These are phyloP conservation scores for Magnaporthiopsis rhizophila DNA, from an alignment of 2,329 filamentous ascomycete genomes.

Conservation along the genomic window DNA sequence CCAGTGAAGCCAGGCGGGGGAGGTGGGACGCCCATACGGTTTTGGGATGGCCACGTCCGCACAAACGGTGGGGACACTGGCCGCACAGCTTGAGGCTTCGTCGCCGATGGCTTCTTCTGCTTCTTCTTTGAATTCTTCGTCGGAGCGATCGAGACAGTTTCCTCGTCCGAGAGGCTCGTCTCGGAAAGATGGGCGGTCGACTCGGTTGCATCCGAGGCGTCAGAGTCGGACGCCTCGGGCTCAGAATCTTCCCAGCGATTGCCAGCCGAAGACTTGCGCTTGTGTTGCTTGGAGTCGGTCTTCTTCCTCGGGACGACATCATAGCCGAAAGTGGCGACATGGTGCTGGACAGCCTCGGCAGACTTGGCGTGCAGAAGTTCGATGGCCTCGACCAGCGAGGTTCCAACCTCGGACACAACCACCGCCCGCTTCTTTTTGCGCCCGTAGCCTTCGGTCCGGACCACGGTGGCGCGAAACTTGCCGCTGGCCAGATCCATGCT, in stretches of 20 bases:
- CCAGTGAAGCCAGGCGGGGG: background rate
- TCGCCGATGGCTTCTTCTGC: background rate
- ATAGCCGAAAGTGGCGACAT: slow-evolving; percentile 26
- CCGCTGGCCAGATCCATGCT: slow-evolving; percentile 18
- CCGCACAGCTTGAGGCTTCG: background rate
- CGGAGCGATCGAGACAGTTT: background rate
- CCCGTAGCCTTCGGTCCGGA: slow-evolving; percentile 12
- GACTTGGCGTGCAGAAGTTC: slow-evolving; percentile 29
- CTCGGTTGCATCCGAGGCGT: slow-evolving; percentile 1
- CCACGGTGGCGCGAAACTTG: slow-evolving; percentile 18
- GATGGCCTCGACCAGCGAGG: slow-evolving; percentile 24
- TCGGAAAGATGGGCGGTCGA: background rate
- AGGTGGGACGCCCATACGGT: background rate
- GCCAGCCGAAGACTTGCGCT: background rate
- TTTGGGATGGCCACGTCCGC: background rate
- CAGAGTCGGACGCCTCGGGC: slow-evolving; percentile 5
- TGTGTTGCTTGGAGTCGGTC: background rate
- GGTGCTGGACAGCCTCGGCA: slow-evolving; percentile 27
- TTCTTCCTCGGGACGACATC: slow-evolving; percentile 11
- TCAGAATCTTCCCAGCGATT: slow-evolving; percentile 10
- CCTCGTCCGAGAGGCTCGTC: background rate
- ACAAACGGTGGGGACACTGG: background rate
- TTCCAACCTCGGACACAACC: slow-evolving; percentile 24
- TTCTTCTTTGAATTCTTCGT: background rate
- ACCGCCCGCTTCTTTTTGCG: slow-evolving; percentile 17